Percentiles rank a stretch among this genome's conserved stretches.
Evolutionary conservation across 495 filamentous ascomycete genomes (phyloP).

Genomic region (Penicillium turbatum): DNA sequence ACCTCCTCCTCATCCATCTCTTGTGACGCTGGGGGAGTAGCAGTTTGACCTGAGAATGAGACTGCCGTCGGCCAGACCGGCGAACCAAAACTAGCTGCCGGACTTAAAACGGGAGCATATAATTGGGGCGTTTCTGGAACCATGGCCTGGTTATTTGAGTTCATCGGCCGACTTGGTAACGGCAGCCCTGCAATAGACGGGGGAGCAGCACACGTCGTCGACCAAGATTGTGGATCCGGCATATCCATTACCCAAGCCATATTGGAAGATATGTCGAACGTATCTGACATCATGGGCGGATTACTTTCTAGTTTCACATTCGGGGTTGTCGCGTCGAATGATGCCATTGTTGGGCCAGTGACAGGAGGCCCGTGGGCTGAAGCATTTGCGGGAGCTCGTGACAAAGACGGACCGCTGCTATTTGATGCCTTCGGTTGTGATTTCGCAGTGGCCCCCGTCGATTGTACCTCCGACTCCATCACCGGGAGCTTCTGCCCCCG

Average conservation of each 20-base stretch:
- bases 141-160: slow-evolving; percentile 14
- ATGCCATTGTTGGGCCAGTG: slow-evolving; percentile 1
- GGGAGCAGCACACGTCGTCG: slow-evolving; percentile 13
- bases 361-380: slow-evolving; percentile 8
- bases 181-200: slow-evolving; percentile 27
- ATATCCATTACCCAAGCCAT: slow-evolving; percentile 29
- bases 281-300: slow-evolving; percentile 9
- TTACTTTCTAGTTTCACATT: slow-evolving; percentile 2
- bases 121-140: slow-evolving; percentile 14
- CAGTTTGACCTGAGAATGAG: slow-evolving; percentile 7
- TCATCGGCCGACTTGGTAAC: slow-evolving; percentile 19
- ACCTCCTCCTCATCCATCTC: slow-evolving; percentile 26
- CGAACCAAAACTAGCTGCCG: slow-evolving; percentile 11
- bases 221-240: slow-evolving; percentile 28
- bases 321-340: neutral
- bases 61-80: slow-evolving; percentile 16
- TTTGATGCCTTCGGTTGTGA: slow-evolving; percentile 12
- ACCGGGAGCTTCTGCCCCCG: slow-evolving; percentile 84
- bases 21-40: slow-evolving; percentile 11
- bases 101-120: slow-evolving; percentile 18
- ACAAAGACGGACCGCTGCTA: slow-evolving; percentile 14
- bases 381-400: slow-evolving; percentile 11
- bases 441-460: slow-evolving; percentile 13
- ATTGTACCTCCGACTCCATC: slow-evolving; percentile 32
- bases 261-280: slow-evolving; percentile 11